Evolutionary conservation across 2,329 filamentous ascomycete genomes (phyloP).

Genomic region (Xylariaceae sp.): DNA sequence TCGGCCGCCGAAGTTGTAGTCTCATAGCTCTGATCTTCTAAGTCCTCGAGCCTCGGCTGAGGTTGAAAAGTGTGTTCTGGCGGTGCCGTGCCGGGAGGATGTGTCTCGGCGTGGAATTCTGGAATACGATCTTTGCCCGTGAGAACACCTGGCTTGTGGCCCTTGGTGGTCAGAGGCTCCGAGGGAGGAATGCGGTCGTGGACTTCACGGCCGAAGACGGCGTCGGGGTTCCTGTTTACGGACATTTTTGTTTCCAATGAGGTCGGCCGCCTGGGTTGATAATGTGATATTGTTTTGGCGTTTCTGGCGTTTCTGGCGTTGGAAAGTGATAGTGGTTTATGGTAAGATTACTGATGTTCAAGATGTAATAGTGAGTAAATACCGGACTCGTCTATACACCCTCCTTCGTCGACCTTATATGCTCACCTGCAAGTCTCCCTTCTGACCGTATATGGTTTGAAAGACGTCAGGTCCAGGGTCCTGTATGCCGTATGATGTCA

Average conservation of each 20-base stretch:
- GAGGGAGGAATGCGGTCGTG: constrained; percentile 47
- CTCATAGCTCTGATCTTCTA: constrained; percentile 35
- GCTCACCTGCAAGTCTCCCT: not conserved
- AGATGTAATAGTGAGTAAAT: not conserved
- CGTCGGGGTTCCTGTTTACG: constrained; percentile 44
- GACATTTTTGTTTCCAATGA: constrained; percentile 21
- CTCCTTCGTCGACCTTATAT: constrained; percentile 1
- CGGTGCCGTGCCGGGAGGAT: constrained; percentile 64
- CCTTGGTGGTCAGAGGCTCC: constrained; percentile 52
- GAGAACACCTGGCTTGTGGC: constrained; percentile 61
- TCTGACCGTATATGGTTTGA: not conserved
- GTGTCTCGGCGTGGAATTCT: constrained; percentile 62
- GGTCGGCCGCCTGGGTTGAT: too few species aligned
- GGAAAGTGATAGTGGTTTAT: too few species aligned
- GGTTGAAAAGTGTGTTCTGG: constrained; percentile 39
- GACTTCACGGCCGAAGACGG: constrained; percentile 55
- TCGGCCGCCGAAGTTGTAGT: constrained; percentile 33
- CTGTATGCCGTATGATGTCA: constrained; percentile 15
- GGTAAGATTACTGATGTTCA: too few species aligned
- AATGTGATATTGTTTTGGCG: not conserved
- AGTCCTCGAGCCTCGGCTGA: constrained; percentile 32
- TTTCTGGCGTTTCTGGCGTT: too few species aligned
- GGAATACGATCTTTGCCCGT: constrained; percentile 57
- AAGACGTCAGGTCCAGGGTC: constrained; percentile 3
- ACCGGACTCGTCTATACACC: not conserved